These are phyloP conservation scores for Talaromyces proteolyticus DNA, from an alignment of 495 filamentous ascomycete genomes.

Conservation along the genomic window DNA sequence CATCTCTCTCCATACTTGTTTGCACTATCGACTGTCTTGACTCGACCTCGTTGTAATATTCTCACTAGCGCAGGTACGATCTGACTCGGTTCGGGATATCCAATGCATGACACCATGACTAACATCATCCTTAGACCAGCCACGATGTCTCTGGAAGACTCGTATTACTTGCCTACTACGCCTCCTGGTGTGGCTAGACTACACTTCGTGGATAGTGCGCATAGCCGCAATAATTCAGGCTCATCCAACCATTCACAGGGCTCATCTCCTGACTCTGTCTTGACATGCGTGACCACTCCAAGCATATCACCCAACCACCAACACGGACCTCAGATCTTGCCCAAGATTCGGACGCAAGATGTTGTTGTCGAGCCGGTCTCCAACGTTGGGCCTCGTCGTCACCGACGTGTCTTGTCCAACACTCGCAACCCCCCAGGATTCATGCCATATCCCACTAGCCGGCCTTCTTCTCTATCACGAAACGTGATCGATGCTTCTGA, in stretches of 20 bases:
- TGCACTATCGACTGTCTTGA: no score
- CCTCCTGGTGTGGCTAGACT: constrained; percentile 24
- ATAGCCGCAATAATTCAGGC: constrained; percentile 39
- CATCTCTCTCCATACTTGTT: no score
- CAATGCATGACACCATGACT: constrained; percentile 2
- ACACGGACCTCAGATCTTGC: constrained; percentile 75
- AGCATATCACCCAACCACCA: constrained; percentile 57
- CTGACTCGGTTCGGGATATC: no score
- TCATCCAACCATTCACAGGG: constrained; percentile 55
- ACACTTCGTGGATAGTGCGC: constrained; percentile 20
- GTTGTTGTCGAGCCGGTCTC: constrained; percentile 58
- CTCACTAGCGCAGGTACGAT: no score
- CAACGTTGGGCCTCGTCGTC: constrained; percentile 32
- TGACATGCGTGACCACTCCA: constrained; percentile 69
- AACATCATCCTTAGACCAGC: constrained; percentile 5
- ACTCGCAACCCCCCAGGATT: constrained; percentile 46
- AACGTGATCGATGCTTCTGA: constrained; percentile 62
- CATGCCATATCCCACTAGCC: constrained; percentile 29
- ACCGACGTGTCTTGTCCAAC: constrained; percentile 51
- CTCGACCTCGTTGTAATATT: no score
- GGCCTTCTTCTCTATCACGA: constrained; percentile 40
- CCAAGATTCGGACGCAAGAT: constrained; percentile 83
- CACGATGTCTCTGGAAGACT: constrained; percentile 41
- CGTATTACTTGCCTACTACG: constrained; percentile 41
- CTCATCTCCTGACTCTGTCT: constrained; percentile 73